Conservation (phyloP, 2,329 filamentous ascomycete species). For the Colletotrichum chrysophilum region DNA sequence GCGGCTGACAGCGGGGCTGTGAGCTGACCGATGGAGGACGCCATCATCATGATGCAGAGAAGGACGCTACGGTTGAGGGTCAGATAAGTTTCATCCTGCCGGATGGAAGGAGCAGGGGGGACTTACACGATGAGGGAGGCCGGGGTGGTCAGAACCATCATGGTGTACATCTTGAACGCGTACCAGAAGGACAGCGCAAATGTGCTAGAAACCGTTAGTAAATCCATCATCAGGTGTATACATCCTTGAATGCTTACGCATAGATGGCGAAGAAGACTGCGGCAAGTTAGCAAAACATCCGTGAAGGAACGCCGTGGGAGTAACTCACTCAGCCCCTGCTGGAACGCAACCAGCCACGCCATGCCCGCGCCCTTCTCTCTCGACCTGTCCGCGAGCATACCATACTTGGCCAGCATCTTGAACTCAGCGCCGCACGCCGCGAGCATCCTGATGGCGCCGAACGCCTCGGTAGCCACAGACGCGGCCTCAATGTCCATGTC, state of each 20-base stretch:
- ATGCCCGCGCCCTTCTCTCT: conserved; percentile 31
- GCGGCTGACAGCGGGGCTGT: conserved; percentile 39
- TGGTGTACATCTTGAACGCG: conserved; percentile 24
- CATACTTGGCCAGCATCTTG: conserved; percentile 39
- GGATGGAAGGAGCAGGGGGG: not conserved
- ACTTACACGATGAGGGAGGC: conserved; percentile 27
- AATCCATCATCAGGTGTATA: no score
- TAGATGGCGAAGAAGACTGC: conserved; percentile 24
- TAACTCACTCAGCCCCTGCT: conserved; percentile 29
- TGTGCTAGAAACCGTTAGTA: conserved; percentile 11
- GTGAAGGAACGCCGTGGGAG: not conserved
- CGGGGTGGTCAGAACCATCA: conserved; percentile 22
- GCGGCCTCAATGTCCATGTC: conserved; percentile 40
- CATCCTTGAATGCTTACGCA: conserved; percentile 7
- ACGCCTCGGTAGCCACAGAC: conserved; percentile 43
- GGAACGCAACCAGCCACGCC: conserved; percentile 26
- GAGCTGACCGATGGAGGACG: conserved; percentile 33
- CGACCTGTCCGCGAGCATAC: conserved; percentile 38
- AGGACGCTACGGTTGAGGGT: conserved; percentile 18
- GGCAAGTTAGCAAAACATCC: not conserved
- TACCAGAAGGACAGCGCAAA: conserved; percentile 27
- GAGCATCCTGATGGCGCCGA: conserved; percentile 47
- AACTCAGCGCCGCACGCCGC: conserved; percentile 45
- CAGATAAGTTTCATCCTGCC: not conserved
- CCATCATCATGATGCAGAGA: conserved; percentile 31